Percentiles rank a stretch among this genome's conserved stretches.
Evolutionary conservation across 148 eudicot genomes (phyloP).

Genomic region (Drosera capensis): DNA sequence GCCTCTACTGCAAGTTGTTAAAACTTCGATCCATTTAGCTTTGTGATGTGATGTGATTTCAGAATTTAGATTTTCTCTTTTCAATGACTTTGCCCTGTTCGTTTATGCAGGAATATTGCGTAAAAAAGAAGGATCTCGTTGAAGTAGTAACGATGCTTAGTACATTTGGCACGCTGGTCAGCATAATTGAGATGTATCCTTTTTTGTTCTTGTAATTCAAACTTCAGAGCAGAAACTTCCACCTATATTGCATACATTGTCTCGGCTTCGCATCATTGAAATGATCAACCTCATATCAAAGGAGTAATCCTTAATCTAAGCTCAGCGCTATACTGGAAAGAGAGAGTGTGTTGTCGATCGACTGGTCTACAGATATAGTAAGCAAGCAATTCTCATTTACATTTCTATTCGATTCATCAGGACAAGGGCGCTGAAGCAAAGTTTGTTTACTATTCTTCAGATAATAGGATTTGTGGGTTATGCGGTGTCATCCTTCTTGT

Average conservation of each 20-base stretch:
- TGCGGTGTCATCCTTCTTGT: conserved; percentile 36
- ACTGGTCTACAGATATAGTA: conserved; percentile 61
- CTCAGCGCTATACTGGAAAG: conserved; percentile 53
- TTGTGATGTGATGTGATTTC: too few relatives aligned
- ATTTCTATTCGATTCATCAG: background rate
- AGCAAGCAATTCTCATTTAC: conserved; percentile 12
- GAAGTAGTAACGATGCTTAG: conserved; percentile 79
- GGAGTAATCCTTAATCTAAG: conserved; percentile 24
- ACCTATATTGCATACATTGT: conserved; percentile 15
- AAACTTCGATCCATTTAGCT: too few relatives aligned
- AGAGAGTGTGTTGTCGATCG: conserved; percentile 35
- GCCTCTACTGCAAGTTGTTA: too few relatives aligned
- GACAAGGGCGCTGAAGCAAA: background rate
- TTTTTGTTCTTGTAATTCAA: background rate
- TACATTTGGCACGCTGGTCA: conserved; percentile 54
- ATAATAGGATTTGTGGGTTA: conserved; percentile 48
- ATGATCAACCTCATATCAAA: too few relatives aligned
- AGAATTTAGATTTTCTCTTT: background rate
- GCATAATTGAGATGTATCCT: conserved; percentile 78
- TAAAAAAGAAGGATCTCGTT: conserved; percentile 50
- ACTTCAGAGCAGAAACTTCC: background rate
- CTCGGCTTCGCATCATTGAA: conserved; percentile 27
- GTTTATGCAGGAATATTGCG: conserved; percentile 59
- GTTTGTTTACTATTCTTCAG: conserved; percentile 20
- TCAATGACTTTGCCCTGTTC: background rate